Conservation (phyloP, 768 basidiomycete genomes). For the Leucosporidium creatinivorum region DNA sequence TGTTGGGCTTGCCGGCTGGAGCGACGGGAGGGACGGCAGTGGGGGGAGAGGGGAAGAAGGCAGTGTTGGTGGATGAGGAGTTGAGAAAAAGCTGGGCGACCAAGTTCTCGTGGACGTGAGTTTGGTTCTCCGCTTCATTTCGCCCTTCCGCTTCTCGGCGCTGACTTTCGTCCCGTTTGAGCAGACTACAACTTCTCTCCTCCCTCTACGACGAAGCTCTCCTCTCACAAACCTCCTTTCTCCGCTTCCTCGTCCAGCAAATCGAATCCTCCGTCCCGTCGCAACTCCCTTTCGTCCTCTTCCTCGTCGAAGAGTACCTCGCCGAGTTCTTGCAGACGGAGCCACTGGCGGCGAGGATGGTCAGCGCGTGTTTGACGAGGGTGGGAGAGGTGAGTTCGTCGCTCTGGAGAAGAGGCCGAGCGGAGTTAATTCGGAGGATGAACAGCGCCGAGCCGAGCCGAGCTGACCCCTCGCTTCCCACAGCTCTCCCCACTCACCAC, state of each 20-base stretch:
- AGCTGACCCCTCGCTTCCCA: neutral
- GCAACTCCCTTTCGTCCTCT: constrained; percentile 18
- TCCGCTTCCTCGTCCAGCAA: constrained; percentile 19
- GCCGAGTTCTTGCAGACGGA: constrained; percentile 18
- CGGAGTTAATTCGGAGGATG: neutral
- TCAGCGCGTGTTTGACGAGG: constrained; percentile 1
- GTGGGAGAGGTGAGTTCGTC: neutral
- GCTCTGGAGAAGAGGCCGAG: neutral
- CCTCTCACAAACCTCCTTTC: constrained; percentile 20
- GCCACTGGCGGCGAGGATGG: constrained; percentile 14
- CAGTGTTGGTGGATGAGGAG: too few species aligned
- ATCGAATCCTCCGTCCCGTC: constrained; percentile 9
- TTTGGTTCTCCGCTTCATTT: neutral
- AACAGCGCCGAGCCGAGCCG: too few species aligned
- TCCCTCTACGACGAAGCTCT: constrained; percentile 18
- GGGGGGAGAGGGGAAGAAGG: too few species aligned
- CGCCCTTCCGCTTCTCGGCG: too few species aligned
- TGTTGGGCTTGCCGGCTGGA: too few species aligned
- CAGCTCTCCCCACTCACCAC: neutral
- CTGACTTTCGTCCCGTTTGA: neutral
- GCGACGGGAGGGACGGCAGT: too few species aligned
- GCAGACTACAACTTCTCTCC: constrained; percentile 13
- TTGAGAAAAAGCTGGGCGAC: constrained; percentile 18
- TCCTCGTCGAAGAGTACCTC: constrained; percentile 25
- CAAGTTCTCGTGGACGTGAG: constrained; percentile 29